A percentile compares a stretch with the other conserved stretches of the same genome.
Conservation (phyloP, 768 basidiomycete species). For the Phaffia australis region DNA sequence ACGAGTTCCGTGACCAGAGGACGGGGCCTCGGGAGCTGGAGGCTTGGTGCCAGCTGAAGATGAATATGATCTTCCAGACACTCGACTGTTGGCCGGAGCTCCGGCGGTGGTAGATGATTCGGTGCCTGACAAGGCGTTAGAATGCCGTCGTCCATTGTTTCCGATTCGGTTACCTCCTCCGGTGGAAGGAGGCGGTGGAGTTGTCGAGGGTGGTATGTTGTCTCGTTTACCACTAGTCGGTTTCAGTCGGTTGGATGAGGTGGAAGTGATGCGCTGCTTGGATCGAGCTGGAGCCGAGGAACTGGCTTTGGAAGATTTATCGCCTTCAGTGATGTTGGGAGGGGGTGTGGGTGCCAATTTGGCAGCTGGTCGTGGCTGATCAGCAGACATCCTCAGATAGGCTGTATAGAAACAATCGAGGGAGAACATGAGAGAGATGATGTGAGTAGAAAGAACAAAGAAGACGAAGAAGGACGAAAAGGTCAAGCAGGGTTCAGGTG, state of each 20-base stretch:
- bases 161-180: neutral
- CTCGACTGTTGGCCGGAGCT: neutral
- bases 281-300: neutral
- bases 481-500: no score
- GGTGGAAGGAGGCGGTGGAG: neutral
- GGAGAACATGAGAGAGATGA: no score
- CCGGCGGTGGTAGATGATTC: neutral
- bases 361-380: no score
- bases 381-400: no score
- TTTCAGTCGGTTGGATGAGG: neutral
- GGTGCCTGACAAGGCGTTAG: constrained; percentile 1
- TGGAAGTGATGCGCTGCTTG: constrained; percentile 1
- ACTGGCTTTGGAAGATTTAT: neutral
- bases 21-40: neutral
- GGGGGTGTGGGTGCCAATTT: no score
- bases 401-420: no score
- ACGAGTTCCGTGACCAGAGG: neutral
- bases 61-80: constrained; percentile 12
- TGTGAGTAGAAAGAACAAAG: no score
- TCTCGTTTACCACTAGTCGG: neutral
- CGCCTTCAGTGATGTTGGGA: no score
- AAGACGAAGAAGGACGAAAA: no score
- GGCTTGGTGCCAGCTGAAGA: neutral
- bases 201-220: neutral
- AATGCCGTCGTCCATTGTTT: neutral